Base-by-base conservation (phyloP, 306 rosid genomes). In the Dryas octopetala region DNA sequence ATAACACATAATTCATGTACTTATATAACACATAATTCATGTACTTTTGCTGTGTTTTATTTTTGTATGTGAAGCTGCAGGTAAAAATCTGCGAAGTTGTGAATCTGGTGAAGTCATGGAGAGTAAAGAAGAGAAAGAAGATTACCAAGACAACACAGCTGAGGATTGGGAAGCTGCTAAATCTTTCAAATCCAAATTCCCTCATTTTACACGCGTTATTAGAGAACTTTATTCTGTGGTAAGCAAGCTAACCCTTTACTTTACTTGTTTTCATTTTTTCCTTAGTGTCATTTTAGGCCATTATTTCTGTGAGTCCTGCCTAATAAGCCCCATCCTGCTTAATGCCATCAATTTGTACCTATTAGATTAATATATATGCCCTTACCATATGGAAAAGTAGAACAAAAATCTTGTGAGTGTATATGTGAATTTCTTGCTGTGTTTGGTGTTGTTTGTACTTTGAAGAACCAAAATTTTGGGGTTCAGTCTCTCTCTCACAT, bases 101-200 rank as follows among this genome's bases (percentile, higher is more conserved):
- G 14, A 66, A 6, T 23, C 71, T 6, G 7, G 10, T 19, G n/a
- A 23, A 26, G 4, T 4, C 4, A 19, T 2, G 9, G 54, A 67
- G 19, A 19, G 10, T 23, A 49, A 66, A 46, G 53, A 66, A 66
- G 53, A 43, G 32, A 38, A 66, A n/a, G 53, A 23, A 8, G 44
- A 17, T 9, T 10, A 23, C 2, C 43, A 60, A 60, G 1, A 10
- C 1, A 9, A 44, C 17, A 44, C 16, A 17, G 13, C n/a, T 40
- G 26, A 9, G 41, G 46, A 26, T 53, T 45, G 19, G 7, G 13
- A 53, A 75, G 40, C 16, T 53, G 73, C 64, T 5, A 50, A 75
- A 23, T 19, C 65, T 12, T 55, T 76, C 38, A 57, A 17, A 32
- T 55, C 74, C 53, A 47, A 66, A n/a, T 16, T 12, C 44, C 79